Conservation (phyloP, 192 early-diverging fungal genomes). For the Backusella tarrabulga region DNA sequence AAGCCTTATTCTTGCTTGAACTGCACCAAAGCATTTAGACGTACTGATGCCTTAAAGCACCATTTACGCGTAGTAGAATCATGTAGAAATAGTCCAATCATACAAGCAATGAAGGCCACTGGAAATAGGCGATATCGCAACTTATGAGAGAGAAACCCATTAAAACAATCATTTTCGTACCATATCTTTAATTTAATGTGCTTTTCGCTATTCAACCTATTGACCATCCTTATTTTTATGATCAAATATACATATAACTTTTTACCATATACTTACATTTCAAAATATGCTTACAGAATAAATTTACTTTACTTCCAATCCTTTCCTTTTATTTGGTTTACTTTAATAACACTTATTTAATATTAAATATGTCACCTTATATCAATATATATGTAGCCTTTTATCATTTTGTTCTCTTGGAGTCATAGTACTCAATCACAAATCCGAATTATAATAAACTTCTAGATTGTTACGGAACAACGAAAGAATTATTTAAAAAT, state of each 20-base stretch:
- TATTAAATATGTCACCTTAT: too few species aligned
- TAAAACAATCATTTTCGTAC: not conserved
- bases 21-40: constrained; percentile 67
- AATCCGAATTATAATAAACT: too few species aligned
- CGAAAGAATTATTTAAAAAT: not conserved
- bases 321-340: too few species aligned
- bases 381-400: too few species aligned
- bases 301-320: too few species aligned
- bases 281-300: too few species aligned
- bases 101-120: constrained; percentile 25
- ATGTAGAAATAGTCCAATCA: constrained; percentile 19
- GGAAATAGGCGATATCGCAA: constrained; percentile 18
- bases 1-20: constrained; percentile 69
- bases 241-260: too few species aligned
- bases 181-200: not conserved
- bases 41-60: constrained; percentile 73
- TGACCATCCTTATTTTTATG: too few species aligned
- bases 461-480: not conserved
- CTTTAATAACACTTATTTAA: too few species aligned
- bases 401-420: too few species aligned
- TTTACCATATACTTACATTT: too few species aligned
- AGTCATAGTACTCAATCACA: too few species aligned
- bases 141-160: not conserved
- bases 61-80: constrained; percentile 50
- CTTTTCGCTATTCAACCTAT: not conserved